These are phyloP conservation scores for Talaromyces sp. DNA, from an alignment of 2,329 filamentous ascomycete genomes.

Conservation along the genomic window DNA sequence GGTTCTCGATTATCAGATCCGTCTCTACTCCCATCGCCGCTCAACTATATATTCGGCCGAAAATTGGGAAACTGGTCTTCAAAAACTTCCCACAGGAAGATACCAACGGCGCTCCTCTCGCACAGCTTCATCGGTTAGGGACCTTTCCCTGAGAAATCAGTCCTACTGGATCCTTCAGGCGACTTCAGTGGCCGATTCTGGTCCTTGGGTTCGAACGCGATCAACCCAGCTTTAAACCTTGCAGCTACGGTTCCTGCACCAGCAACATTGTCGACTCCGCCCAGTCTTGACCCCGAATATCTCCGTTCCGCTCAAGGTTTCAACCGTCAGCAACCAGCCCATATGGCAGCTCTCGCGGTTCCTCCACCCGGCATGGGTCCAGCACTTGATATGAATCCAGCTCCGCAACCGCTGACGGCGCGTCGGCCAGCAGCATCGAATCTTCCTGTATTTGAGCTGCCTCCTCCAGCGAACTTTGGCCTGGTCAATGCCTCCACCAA, in stretches of 20 bases:
- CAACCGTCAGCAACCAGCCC: conserved; percentile 47
- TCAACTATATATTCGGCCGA: not conserved
- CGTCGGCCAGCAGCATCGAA: conserved; percentile 67
- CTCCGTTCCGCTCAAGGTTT: conserved; percentile 34
- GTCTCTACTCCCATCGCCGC: not conserved
- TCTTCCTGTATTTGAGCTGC: conserved; percentile 67
- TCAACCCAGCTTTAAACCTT: conserved; percentile 31
- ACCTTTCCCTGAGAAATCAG: conserved; percentile 22
- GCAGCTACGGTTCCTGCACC: conserved; percentile 17
- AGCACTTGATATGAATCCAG: conserved; percentile 56
- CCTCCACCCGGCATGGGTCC: conserved; percentile 61
- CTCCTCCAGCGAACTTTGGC: conserved; percentile 53
- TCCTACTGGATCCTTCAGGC: conserved; percentile 50
- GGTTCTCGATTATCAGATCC: conserved; percentile 8
- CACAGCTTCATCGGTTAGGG: conserved; percentile 24
- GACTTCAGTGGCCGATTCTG: conserved; percentile 50
- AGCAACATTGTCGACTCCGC: conserved; percentile 30
- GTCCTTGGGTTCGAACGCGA: conserved; percentile 37
- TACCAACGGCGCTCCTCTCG: conserved; percentile 6
- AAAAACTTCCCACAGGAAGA: conserved; percentile 13
- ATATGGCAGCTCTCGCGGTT: conserved; percentile 61
- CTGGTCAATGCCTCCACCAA: conserved; percentile 49
- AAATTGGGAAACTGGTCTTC: not conserved
- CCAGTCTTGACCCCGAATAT: conserved; percentile 37
- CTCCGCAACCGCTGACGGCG: conserved; percentile 64